Conservation (phyloP, 768 basidiomycete genomes). For the Leccinum ochraceum region DNA sequence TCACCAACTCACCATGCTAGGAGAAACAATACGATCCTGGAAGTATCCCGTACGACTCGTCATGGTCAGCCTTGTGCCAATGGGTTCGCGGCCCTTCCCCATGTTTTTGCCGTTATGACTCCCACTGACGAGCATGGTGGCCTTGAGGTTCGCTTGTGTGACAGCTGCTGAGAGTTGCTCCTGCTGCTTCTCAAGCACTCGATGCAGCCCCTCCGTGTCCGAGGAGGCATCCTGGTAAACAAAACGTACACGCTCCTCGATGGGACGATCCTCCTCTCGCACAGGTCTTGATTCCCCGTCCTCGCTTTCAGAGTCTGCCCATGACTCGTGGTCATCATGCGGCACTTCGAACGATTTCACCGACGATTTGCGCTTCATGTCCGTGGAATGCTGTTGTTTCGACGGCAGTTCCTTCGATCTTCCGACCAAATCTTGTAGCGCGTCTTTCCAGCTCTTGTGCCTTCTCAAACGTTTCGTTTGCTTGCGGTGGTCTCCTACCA, state of each 20-base stretch:
- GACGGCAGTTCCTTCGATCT: constrained; percentile 35
- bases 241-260: constrained; percentile 72
- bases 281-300: constrained; percentile 46
- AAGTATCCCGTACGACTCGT: constrained; percentile 92
- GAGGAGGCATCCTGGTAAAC: constrained; percentile 38
- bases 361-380: constrained; percentile 33
- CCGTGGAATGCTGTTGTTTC: constrained; percentile 21
- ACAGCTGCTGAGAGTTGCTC: constrained; percentile 52
- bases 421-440: constrained; percentile 47
- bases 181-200: constrained; percentile 48
- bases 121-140: constrained; percentile 37
- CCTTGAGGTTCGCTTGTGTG: constrained; percentile 50
- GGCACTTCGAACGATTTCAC: constrained; percentile 24
- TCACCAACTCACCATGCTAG: constrained; percentile 80
- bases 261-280: constrained; percentile 72
- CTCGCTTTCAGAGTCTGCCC: constrained; percentile 55
- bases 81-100: constrained; percentile 51
- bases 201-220: constrained; percentile 17
- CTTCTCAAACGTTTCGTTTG: constrained; percentile 46
- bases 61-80: constrained; percentile 92
- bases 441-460: constrained; percentile 61
- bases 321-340: constrained; percentile 47
- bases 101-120: constrained; percentile 30
- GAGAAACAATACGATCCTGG: constrained; percentile 91
- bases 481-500: constrained; percentile 72